Percentiles rank a stretch among this genome's conserved stretches.
Conservation (phyloP, 768 basidiomycete species). For the Ramaria rubella region DNA sequence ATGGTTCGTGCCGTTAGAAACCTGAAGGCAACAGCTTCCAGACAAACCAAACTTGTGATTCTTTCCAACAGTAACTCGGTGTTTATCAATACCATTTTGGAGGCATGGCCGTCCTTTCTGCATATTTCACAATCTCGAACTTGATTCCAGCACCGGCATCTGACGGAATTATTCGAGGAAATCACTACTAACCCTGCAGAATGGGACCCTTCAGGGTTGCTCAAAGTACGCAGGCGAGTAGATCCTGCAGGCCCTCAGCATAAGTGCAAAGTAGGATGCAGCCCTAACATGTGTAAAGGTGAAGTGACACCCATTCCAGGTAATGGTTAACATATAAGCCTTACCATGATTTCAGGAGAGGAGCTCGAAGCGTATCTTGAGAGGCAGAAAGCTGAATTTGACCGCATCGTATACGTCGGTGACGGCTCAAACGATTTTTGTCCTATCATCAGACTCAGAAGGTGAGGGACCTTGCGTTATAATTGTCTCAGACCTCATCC, state of each 20-base stretch:
- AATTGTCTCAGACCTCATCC: neutral
- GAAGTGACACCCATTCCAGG: neutral
- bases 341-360: conserved; percentile 49
- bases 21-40: conserved; percentile 59
- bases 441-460: conserved; percentile 74
- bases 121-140: neutral
- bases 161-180: conserved; percentile 67
- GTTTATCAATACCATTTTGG: conserved; percentile 85
- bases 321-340: neutral
- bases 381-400: conserved; percentile 52
- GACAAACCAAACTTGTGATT: conserved; percentile 75
- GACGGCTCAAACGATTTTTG: conserved; percentile 97
- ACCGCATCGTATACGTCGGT: conserved; percentile 84
- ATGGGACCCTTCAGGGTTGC: conserved; percentile 64
- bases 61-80: conserved; percentile 92
- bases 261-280: conserved; percentile 79
- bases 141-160: neutral
- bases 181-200: conserved; percentile 90
- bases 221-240: conserved; percentile 70
- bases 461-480: conserved; percentile 36
- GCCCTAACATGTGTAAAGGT: conserved; percentile 98
- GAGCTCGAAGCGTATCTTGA: conserved; percentile 81
- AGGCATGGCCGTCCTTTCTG: conserved; percentile 39
- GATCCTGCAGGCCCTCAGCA: conserved; percentile 77
- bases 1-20: conserved; percentile 85